A percentile compares a stretch with the other conserved stretches of the same genome.
These are phyloP conservation scores for Aspergillus aculeatus DNA, from an alignment of 2,329 filamentous ascomycete genomes.

Conservation along the genomic window DNA sequence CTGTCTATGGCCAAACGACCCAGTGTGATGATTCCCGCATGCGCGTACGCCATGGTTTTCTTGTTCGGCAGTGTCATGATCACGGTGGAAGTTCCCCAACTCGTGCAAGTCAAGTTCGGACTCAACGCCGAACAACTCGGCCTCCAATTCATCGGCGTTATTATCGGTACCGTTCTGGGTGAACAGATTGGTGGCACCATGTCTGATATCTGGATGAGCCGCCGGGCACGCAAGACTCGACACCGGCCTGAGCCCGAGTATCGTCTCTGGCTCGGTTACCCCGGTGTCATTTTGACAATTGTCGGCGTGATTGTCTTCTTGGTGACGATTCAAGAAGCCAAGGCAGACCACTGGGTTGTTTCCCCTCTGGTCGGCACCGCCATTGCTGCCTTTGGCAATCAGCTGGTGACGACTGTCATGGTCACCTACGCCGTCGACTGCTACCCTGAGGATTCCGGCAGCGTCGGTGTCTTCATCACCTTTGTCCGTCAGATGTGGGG, in stretches of 20 bases:
- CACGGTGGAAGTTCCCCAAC: constrained; percentile 60
- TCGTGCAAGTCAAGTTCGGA: constrained; percentile 56
- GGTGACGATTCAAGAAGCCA: constrained; percentile 51
- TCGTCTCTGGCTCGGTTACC: constrained; percentile 58
- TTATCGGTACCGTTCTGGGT: constrained; percentile 59
- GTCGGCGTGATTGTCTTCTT: constrained; percentile 58
- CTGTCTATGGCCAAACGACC: constrained; percentile 47
- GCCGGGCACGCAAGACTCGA: constrained; percentile 24
- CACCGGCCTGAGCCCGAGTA: constrained; percentile 52
- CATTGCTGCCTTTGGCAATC: constrained; percentile 56
- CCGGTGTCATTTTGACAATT: constrained; percentile 53
- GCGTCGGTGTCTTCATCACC: constrained; percentile 60
- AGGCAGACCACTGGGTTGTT: constrained; percentile 53
- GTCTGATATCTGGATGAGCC: constrained; percentile 59
- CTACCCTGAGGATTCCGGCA: constrained; percentile 54
- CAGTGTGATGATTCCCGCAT: constrained; percentile 53
- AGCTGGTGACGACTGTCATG: constrained; percentile 62
- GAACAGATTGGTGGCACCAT: constrained; percentile 59
- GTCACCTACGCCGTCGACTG: constrained; percentile 62
- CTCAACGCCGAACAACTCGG: constrained; percentile 60
- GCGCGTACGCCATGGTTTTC: constrained; percentile 59
- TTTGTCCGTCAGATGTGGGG: constrained; percentile 50
- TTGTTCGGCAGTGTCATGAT: constrained; percentile 55
- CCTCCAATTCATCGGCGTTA: constrained; percentile 58
- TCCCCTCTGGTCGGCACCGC: constrained; percentile 58